Evolutionary conservation across 2,329 filamentous ascomycete species (phyloP), one percentile per base, ranked within the genome.

Genomic region (Paramyrothecium roridum): DNA sequence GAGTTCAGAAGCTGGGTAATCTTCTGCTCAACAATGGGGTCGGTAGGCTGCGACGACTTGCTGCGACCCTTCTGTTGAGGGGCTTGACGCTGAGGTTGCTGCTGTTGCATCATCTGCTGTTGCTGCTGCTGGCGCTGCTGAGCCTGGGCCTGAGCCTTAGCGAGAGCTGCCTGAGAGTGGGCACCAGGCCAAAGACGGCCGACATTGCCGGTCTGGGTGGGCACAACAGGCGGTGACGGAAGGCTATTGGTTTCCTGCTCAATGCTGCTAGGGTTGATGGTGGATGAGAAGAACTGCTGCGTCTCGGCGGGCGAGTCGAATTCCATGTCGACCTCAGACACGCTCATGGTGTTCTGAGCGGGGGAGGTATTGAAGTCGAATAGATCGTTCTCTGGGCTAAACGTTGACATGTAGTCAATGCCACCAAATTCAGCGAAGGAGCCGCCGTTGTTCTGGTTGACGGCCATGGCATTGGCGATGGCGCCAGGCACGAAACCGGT

Each of bases 1-100:
- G 93, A 91, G 75, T 93, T 93, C 34, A 98, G 81, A 3, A 98
- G 84, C 69, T 95, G 91, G 22, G 91, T 91, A 63, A 98, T 97
- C 72, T 93, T 96, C 75, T 97, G 91, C 73, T 98, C 93, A 8
- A 91, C 87, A 34, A 89, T 81, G 13, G 88, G 87, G 65, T 92
- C 88, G 12, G 82, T 76, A 16, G 79, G 77, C 64, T 79, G 79
- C 50, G 74, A 71, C 53, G 73, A 71, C 75, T 84, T 84, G 57
- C 71, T 67, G 45, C 81, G 79, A 52, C 78, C 64, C 71, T 76
- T 76, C 48, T 65, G 66, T 65, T 77, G 74, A 55, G 72, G 70
- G 57, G 80, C 80, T 60, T 86, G 71, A 59, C 76, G 75, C 60
- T 79, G 76, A 57, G 71, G 67, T 59, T 76, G 72, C 64, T 79